Base-by-base conservation (phyloP, 192 early-diverging fungal species). In the Physocladia obscura region DNA sequence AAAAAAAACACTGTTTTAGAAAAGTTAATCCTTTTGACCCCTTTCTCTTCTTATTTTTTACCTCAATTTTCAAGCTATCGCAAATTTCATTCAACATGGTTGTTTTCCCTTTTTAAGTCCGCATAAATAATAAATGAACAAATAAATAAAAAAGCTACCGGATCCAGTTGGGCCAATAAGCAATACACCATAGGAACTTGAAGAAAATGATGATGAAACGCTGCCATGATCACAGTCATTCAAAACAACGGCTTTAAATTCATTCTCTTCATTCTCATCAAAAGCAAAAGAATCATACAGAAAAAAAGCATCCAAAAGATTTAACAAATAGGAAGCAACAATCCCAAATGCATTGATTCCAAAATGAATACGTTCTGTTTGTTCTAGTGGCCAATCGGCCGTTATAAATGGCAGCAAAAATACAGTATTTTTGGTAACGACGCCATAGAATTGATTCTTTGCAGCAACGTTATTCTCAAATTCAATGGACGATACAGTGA, bases 171-270 rank as follows among this genome's bases (percentile, higher is more conserved):
- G 48, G 1, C 63, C 63, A 27, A 22, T 6, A 17, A 65, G 21
- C 32, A 65, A 65, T 4, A 44, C 49, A 26, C 63, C 63, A 26
- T 65, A n/a, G n/a, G n/a, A n/a, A n/a, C n/a, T n/a, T n/a, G n/a
- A n/a, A n/a, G n/a, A 65, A 8, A 50, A 8, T 36, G 40, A 44
- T 8, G 40, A 8, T 44, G 40, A 44, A 13, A 13, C 40, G 40
- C 8, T 44, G n/a, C 8, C 8, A 13, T 44, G 11, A n/a, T 44
- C 40, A n/a, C 11, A 8, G n/a, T 8, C 8, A n/a, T 13, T 13
- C 40, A n/a, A 44, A 44, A 13, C 40, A 44, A 44, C 8, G 11
- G n/a, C 40, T 8, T 44, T n/a, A 44, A 44, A 44, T n/a, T 13
- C 11, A 44, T n/a, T 8, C 40, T 8, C 40, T 8, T n/a, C 40